phyloP scores from a whole-genome alignment of 1,284 basidiomycete species.

The Rhodotorula sp. region DNA sequence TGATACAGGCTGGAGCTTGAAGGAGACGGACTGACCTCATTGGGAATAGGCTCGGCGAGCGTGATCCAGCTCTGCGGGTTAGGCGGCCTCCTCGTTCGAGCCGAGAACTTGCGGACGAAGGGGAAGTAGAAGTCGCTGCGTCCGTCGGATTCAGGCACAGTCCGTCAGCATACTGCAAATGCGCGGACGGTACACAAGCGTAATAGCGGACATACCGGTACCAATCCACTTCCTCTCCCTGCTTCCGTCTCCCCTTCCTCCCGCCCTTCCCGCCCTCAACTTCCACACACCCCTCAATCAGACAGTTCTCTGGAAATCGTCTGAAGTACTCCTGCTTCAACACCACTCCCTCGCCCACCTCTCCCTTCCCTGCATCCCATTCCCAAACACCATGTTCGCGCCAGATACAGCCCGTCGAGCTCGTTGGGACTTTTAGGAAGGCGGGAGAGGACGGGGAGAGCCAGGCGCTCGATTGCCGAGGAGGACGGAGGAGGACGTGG shows the following conservation, averaged over 20 bases:
- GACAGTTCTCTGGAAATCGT: conserved; percentile 61
- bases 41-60: conserved; percentile 81
- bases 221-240: conserved; percentile 22
- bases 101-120: conserved; percentile 69
- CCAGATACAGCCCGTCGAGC: conserved; percentile 59
- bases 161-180: not conserved
- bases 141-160: conserved; percentile 8
- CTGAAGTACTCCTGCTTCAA: conserved; percentile 83
- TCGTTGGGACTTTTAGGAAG: conserved; percentile 46
- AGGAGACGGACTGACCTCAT: conserved; percentile 63
- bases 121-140: conserved; percentile 71
- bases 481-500: conserved; percentile 47
- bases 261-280: conserved; percentile 14
- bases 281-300: conserved; percentile 52
- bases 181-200: not conserved
- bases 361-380: conserved; percentile 65
- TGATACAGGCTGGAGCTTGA: too few relatives aligned
- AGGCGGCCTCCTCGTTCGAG: conserved; percentile 56
- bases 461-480: conserved; percentile 58
- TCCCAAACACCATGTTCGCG: conserved; percentile 71
- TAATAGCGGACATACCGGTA: conserved; percentile 17
- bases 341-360: conserved; percentile 62
- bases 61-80: conserved; percentile 53
- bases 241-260: not conserved
- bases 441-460: conserved; percentile 1